Percentiles rank a stretch among this genome's conserved stretches.
phyloP scores from a whole-genome alignment of 768 basidiomycete genomes.

The Sistotremastrum niveocremeum region DNA sequence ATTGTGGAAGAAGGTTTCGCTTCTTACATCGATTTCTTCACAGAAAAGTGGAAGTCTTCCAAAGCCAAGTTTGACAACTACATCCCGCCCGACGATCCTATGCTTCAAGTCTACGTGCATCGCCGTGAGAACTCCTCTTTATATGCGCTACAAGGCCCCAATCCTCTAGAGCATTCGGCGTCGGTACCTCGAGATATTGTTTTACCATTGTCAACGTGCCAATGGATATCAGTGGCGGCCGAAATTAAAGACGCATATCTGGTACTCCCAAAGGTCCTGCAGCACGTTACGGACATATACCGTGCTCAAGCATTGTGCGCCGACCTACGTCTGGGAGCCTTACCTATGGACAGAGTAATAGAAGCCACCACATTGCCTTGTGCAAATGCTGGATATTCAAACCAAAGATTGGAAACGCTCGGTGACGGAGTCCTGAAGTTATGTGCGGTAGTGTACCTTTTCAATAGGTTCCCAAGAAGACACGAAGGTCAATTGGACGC shows the following conservation, averaged over 20 bases:
- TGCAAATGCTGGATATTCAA: conserved; percentile 50
- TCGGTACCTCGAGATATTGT: conserved; percentile 14
- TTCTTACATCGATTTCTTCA: conserved; percentile 50
- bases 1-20: conserved; percentile 30
- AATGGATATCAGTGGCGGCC: conserved; percentile 39
- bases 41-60: conserved; percentile 34
- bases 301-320: conserved; percentile 38
- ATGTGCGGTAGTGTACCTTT: conserved; percentile 59
- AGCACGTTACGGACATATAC: conserved; percentile 51
- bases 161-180: conserved; percentile 9
- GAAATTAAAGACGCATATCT: conserved; percentile 37
- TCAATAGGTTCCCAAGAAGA: conserved; percentile 59
- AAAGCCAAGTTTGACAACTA: conserved; percentile 24
- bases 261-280: conserved; percentile 52
- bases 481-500: conserved; percentile 75
- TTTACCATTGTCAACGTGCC: conserved; percentile 23
- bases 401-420: conserved; percentile 77
- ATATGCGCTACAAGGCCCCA: conserved; percentile 19
- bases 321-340: conserved; percentile 47
- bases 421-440: conserved; percentile 78
- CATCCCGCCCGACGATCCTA: conserved; percentile 43
- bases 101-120: conserved; percentile 42
- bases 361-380: conserved; percentile 70
- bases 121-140: conserved; percentile 27
- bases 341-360: conserved; percentile 42